Evolutionary conservation across 23 red algal species (phyloP).

Genomic region (Pyropia haitanensis): DNA sequence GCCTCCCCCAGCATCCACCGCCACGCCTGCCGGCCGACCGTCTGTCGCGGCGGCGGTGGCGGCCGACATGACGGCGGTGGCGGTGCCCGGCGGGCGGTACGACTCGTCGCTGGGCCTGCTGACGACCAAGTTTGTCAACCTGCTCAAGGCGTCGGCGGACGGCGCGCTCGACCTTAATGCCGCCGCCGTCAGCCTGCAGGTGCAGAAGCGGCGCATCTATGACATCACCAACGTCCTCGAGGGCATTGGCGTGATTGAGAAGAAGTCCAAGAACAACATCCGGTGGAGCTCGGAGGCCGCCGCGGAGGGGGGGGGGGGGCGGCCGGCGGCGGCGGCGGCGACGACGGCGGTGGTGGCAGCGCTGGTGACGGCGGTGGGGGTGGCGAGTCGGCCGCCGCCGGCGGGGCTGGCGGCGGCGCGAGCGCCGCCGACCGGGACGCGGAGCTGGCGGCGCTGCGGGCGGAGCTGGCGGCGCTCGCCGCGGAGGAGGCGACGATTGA

Average conservation of each 20-base stretch:
- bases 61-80: neutral
- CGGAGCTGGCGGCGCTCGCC: constrained; percentile 44
- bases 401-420: constrained; percentile 22
- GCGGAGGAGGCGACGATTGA: constrained; percentile 49
- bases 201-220: constrained; percentile 98
- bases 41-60: no score
- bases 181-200: constrained; percentile 56
- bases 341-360: neutral
- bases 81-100: constrained; percentile 31
- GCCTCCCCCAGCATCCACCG: no score
- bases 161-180: constrained; percentile 86
- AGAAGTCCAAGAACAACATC: constrained; percentile 94
- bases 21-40: no score
- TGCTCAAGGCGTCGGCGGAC: constrained; percentile 61
- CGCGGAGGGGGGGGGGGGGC: neutral
- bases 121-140: constrained; percentile 90
- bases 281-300: constrained; percentile 56
- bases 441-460: constrained; percentile 36
- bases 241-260: constrained; percentile 97
- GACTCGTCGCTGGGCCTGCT: constrained; percentile 80
- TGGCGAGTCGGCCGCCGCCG: neutral
- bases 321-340: constrained; percentile 1
- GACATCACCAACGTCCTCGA: constrained; percentile 99
- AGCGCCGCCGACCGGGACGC: constrained; percentile 44
- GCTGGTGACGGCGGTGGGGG: neutral